phyloP scores from a whole-genome alignment of 768 basidiomycete species.

The Tulasnella sp. region DNA sequence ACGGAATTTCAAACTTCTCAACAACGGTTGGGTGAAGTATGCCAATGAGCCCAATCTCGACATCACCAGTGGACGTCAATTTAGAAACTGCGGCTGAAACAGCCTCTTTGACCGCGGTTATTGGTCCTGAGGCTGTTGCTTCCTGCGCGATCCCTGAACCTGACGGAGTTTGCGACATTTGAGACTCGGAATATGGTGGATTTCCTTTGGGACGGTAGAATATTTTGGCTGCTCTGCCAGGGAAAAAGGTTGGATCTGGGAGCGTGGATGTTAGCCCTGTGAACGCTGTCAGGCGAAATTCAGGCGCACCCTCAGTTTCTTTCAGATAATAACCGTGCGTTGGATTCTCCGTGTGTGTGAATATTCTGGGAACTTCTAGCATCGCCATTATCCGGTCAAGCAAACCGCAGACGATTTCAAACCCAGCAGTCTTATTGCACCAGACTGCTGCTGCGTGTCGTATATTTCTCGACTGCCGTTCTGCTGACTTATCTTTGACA shows the following conservation, averaged over 20 bases:
- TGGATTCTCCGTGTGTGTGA: conserved; percentile 51
- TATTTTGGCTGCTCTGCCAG: conserved; percentile 88
- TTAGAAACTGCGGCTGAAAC: conserved; percentile 45
- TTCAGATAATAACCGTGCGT: conserved; percentile 86
- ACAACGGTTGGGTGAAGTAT: conserved; percentile 91
- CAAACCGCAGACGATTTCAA: conserved; percentile 93
- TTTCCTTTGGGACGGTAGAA: conserved; percentile 65
- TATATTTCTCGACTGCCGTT: conserved; percentile 83
- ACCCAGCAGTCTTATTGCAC: conserved; percentile 96
- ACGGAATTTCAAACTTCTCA: conserved; percentile 87
- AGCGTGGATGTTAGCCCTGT: conserved; percentile 13
- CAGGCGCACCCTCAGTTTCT: conserved; percentile 67
- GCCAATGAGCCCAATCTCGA: conserved; percentile 82
- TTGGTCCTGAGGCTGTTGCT: conserved; percentile 28
- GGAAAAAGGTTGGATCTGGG: conserved; percentile 89
- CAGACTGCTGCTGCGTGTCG: conserved; percentile 86
- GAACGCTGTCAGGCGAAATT: background rate
- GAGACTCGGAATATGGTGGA: conserved; percentile 28
- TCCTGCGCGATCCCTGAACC: background rate
- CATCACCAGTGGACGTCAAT: conserved; percentile 45
- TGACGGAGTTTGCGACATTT: conserved; percentile 15
- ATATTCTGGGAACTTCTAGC: conserved; percentile 82
- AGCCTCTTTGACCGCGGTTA: conserved; percentile 40
- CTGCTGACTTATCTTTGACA: conserved; percentile 71
- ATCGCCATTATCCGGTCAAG: conserved; percentile 94